phyloP scores from a whole-genome alignment of 805 yeast species.

The Clavispora phyllophila region DNA sequence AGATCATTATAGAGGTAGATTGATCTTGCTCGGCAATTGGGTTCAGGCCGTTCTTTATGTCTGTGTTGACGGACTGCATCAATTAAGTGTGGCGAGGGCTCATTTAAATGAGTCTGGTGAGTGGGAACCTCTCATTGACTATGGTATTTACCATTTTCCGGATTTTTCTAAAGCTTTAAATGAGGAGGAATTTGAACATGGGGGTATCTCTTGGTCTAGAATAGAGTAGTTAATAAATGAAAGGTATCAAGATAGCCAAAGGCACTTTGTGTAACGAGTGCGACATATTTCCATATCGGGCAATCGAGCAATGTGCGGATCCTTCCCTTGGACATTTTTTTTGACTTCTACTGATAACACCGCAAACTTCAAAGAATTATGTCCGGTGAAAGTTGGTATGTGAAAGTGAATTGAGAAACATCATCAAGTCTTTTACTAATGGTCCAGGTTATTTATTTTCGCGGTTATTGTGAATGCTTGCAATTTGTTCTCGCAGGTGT shows the following conservation, averaged over 20 bases:
- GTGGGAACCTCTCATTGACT: slow-evolving; percentile 24
- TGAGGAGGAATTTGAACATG: slow-evolving; percentile 3
- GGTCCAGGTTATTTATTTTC: slow-evolving; percentile 53
- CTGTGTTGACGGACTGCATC: slow-evolving; percentile 12
- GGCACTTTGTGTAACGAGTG: not conserved
- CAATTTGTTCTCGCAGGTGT: slow-evolving; percentile 87
- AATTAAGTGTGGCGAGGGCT: slow-evolving; percentile 26
- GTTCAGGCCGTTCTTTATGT: slow-evolving; percentile 43
- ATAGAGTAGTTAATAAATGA: not conserved
- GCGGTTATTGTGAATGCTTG: slow-evolving; percentile 83
- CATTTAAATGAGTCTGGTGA: slow-evolving; percentile 6
- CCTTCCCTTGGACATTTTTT: slow-evolving; percentile 2
- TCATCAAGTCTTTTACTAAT: slow-evolving; percentile 7
- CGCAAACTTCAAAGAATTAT: slow-evolving; percentile 6
- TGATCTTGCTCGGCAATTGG: slow-evolving; percentile 49
- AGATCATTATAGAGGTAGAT: slow-evolving; percentile 35
- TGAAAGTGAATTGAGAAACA: not conserved
- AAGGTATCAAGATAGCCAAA: not conserved
- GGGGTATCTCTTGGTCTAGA: not conserved
- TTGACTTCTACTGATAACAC: not conserved
- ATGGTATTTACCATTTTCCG: slow-evolving; percentile 26
- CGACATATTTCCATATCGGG: slow-evolving; percentile 2
- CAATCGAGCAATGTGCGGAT: slow-evolving; percentile 2
- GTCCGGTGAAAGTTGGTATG: slow-evolving; percentile 29
- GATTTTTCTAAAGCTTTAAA: slow-evolving; percentile 2